Evolutionary conservation across 805 yeast genomes (phyloP).

Genomic region (Wickerhamiella nectarea): DNA sequence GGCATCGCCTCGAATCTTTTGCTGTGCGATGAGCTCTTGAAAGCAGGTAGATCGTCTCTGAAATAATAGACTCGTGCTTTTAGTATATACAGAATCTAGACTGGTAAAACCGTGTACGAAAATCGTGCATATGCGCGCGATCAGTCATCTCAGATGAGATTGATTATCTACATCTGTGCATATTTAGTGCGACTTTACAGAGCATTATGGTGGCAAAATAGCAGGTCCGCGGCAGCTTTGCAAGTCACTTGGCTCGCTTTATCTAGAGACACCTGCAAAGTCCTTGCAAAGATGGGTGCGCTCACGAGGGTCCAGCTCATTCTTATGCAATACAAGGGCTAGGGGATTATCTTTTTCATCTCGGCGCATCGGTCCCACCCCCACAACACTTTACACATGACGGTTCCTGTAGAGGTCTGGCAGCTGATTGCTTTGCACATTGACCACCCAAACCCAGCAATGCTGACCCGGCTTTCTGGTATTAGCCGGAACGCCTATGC

Average conservation of each 20-base stretch:
- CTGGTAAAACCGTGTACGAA: no score
- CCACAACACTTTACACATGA: background rate
- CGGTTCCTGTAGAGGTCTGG: constrained; percentile 6
- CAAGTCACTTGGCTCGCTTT: no score
- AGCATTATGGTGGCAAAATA: no score
- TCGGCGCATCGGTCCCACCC: background rate
- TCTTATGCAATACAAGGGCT: background rate
- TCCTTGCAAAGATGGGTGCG: no score
- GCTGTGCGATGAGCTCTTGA: constrained; percentile 87
- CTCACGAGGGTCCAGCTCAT: no score
- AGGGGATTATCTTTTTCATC: background rate
- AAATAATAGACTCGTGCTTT: constrained; percentile 33
- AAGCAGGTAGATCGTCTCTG: constrained; percentile 91
- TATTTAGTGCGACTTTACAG: no score
- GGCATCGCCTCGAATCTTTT: constrained; percentile 87
- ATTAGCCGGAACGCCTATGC: background rate
- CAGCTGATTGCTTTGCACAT: background rate
- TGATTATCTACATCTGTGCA: no score
- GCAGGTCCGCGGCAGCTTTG: no score
- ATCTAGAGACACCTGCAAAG: no score
- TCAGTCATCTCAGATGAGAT: no score
- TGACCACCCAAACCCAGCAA: constrained; percentile 1
- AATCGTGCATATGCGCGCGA: no score
- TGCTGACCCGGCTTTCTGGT: background rate
- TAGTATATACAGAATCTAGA: background rate